Evolutionary conservation across 106 monocot genomes (phyloP), one percentile per base, ranked within the genome.

Genomic region (Dendrobium chrysotoxum): DNA sequence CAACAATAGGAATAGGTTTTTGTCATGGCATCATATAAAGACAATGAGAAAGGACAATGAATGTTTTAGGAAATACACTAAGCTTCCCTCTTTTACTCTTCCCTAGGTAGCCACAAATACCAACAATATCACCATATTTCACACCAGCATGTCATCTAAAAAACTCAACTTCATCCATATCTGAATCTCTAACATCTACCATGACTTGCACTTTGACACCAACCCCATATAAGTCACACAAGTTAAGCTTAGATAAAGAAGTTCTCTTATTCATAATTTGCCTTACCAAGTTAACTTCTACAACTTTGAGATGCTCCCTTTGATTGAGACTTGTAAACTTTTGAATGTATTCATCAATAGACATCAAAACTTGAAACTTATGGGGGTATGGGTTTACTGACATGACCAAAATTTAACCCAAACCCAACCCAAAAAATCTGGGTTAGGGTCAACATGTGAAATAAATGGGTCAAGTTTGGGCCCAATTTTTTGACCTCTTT

Each of bases 1-100:
- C 88, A 23, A 47, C 35, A 67, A 82, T 65, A 72, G 87, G 82
- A 50, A 55, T 87, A 75, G 86, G 82, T 82, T 90, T 93, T 76
- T 93, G 88, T 42, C 90, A 86, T 31, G 96, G 96, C 94, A 97
- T 94, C 96, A 97, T 97, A 46, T 97, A 94, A 81, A 97, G 96
- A 65, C 96, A 97, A 42, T 87, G 89, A 2, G 96, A 94, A 40
- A 97, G 93, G 44, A 97, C 92, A 28, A 82, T 44, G 85, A 97
- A 87, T 45, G 64, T 80, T 47, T 81, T 90, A 16, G 94, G 94
- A 47, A 97, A 94, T 78, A 96, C 85, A 85, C 93, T 96, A 9
- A 96, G 86, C 78, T 96, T 93, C 41, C 96, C 96, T 83, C 83
- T 85, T 80, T 93, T 96, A 77, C 96, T 96, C 86, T 96, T 96